Evolutionary conservation across 768 basidiomycete genomes (phyloP).

Genomic region (Pleurotus giganteus): DNA sequence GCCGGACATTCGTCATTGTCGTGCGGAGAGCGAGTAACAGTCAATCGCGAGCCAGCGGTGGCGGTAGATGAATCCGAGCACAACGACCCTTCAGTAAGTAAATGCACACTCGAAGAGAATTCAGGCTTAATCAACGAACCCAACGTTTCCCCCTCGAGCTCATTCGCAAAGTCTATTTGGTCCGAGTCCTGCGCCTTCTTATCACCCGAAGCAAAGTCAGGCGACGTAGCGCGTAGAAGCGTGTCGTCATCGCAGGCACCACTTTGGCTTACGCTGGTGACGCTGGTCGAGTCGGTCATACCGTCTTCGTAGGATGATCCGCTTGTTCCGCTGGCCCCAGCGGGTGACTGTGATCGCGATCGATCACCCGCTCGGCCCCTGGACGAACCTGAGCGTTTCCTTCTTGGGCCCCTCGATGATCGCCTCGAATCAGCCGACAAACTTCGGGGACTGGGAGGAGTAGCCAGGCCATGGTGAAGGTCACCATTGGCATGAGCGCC

Average conservation of each 20-base stretch:
- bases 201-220: background rate
- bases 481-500: slow-evolving; percentile 34
- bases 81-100: slow-evolving; percentile 3
- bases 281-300: slow-evolving; percentile 5
- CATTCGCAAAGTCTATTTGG: background rate
- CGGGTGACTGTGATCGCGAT: slow-evolving; percentile 21
- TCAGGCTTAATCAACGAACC: background rate
- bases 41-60: background rate
- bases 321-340: slow-evolving; percentile 14
- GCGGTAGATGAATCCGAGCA: slow-evolving; percentile 13
- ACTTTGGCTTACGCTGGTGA: slow-evolving; percentile 3
- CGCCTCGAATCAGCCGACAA: slow-evolving; percentile 58
- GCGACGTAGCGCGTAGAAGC: background rate
- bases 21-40: background rate
- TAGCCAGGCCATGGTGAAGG: slow-evolving; percentile 54
- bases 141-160: background rate
- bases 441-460: slow-evolving; percentile 75
- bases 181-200: background rate
- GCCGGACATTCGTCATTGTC: slow-evolving; percentile 21
- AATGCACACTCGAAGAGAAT: background rate
- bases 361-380: slow-evolving; percentile 22
- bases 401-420: slow-evolving; percentile 32
- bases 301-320: slow-evolving; percentile 8
- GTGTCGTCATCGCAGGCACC: background rate
- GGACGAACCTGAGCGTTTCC: slow-evolving; percentile 36